A percentile compares a stretch with the other conserved stretches of the same genome.
Evolutionary conservation across 106 monocot genomes (phyloP).

Genomic region (Vanilla planifolia): DNA sequence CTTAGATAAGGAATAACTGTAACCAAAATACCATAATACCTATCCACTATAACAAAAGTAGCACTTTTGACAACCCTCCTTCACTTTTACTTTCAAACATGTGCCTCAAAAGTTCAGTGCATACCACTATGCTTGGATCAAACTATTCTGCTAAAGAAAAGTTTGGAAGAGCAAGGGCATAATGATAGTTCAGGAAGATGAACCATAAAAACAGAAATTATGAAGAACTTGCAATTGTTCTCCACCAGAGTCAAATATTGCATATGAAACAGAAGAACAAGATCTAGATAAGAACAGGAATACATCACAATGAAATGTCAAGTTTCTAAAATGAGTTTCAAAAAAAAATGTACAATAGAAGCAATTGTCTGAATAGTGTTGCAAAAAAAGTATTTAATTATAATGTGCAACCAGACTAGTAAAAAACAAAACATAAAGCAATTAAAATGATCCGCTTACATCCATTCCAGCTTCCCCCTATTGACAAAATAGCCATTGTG

Average conservation of each 20-base stretch:
- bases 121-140: not conserved
- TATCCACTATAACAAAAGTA: no score
- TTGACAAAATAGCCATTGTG: conserved; percentile 97
- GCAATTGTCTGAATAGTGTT: not conserved
- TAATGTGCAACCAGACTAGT: not conserved
- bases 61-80: no score
- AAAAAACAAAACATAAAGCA: not conserved
- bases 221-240: no score
- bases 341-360: not conserved
- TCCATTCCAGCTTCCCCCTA: conserved; percentile 79
- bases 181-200: not conserved
- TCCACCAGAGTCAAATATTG: no score
- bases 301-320: no score
- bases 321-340: not conserved
- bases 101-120: not conserved
- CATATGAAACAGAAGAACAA: no score
- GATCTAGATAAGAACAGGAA: no score
- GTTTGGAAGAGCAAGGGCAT: not conserved
- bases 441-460: conserved; percentile 58
- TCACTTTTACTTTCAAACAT: not conserved
- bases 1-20: no score
- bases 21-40: no score
- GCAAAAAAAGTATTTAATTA: not conserved
- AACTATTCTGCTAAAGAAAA: not conserved
- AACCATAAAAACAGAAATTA: not conserved